These are phyloP conservation scores for Geotrichum bryndzae DNA, from an alignment of 1,139 yeast genomes.

Conservation along the genomic window DNA sequence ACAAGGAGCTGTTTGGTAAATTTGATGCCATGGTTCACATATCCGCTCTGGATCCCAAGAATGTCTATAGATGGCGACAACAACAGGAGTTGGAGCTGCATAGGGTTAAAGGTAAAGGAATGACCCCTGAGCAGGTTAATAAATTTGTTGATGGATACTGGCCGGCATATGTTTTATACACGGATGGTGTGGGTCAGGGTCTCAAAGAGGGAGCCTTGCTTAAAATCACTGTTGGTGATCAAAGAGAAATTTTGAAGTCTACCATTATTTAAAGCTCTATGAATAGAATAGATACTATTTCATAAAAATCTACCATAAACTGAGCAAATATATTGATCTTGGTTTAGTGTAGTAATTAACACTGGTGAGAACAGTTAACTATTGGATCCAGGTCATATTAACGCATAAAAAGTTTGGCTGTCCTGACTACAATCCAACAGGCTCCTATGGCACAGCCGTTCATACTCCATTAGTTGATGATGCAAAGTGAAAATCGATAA, in stretches of 20 bases:
- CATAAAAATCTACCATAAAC: not conserved
- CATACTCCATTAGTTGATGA: no score
- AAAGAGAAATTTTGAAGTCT: not conserved
- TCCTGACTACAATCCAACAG: no score
- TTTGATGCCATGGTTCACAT: conserved; percentile 60
- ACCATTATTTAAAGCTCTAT: not conserved
- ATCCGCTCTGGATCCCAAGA: conserved; percentile 51
- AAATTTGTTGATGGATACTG: conserved; percentile 74
- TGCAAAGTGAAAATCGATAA: no score
- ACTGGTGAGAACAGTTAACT: no score
- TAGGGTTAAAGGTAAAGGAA: conserved; percentile 54
- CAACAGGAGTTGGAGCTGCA: conserved; percentile 77
- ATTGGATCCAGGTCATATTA: no score
- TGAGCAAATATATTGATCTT: no score
- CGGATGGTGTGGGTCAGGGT: conserved; percentile 37
- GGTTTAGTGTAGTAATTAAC: no score
- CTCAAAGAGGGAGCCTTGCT: not conserved
- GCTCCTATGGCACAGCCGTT: no score
- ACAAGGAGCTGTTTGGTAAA: conserved; percentile 51
- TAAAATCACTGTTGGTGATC: conserved; percentile 1
- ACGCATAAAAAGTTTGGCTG: no score
- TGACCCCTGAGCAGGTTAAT: conserved; percentile 66
- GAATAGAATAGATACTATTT: not conserved
- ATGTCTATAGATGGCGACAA: conserved; percentile 74
- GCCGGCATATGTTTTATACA: conserved; percentile 77